A percentile compares a stretch with the other conserved stretches of the same genome.
Evolutionary conservation across 176 grass and related monocot genomes (phyloP).

Genomic region (Musa beccarii): DNA sequence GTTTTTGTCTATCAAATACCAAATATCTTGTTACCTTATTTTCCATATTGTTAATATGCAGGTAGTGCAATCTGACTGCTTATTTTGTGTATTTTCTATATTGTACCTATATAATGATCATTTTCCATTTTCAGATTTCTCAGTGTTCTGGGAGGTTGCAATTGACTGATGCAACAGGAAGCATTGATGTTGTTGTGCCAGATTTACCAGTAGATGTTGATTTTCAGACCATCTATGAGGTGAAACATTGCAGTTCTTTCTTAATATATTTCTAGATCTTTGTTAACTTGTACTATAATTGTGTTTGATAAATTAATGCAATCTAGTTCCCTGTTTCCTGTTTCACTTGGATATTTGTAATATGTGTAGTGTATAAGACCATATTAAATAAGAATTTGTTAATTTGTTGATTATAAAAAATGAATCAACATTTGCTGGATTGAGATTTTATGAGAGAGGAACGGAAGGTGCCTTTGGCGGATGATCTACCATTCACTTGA

Average conservation of each 20-base stretch:
- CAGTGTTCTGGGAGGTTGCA: conserved; percentile 51
- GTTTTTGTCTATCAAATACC: neutral
- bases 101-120: neutral
- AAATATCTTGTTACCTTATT: neutral
- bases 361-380: neutral
- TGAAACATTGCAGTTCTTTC: conserved; percentile 18
- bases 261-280: neutral
- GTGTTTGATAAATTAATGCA: conserved; percentile 6
- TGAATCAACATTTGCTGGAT: no score
- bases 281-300: neutral
- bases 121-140: conserved; percentile 47
- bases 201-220: conserved; percentile 44
- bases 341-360: neutral
- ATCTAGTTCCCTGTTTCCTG: neutral
- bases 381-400: no score
- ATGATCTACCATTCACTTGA: no score
- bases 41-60: neutral
- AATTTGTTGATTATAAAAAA: no score
- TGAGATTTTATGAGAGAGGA: no score
- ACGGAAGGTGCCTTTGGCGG: no score
- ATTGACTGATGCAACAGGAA: conserved; percentile 80
- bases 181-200: conserved; percentile 57
- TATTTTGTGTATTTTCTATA: neutral
- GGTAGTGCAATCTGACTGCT: neutral
- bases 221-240: conserved; percentile 64